A percentile compares a stretch with the other conserved stretches of the same genome.
phyloP scores from a whole-genome alignment of 1,139 yeast species.

The Protomyces macrosporus region DNA sequence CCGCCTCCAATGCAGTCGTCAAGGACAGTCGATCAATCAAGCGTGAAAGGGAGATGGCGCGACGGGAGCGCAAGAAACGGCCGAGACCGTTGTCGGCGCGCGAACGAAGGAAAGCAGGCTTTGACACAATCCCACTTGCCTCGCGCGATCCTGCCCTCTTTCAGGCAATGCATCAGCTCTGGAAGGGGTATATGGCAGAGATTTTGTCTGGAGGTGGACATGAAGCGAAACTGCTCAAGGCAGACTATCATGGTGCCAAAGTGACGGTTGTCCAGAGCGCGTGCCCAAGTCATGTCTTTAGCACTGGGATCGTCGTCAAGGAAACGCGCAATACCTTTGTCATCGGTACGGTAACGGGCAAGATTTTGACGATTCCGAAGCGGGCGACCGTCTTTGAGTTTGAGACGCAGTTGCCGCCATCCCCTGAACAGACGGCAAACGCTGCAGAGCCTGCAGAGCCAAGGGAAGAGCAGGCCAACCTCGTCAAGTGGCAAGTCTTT shows the following conservation, averaged over 20 bases:
- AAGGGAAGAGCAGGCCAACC: conserved; percentile 29
- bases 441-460: not conserved
- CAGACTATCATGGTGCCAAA: conserved; percentile 78
- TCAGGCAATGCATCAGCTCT: conserved; percentile 49
- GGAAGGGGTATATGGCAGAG: conserved; percentile 58
- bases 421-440: not conserved
- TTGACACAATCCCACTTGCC: conserved; percentile 34
- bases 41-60: conserved; percentile 2
- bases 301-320: conserved; percentile 75
- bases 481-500: conserved; percentile 57
- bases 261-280: conserved; percentile 56
- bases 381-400: conserved; percentile 32
- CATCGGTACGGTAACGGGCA: conserved; percentile 42
- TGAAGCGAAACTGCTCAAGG: conserved; percentile 40
- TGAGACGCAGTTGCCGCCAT: conserved; percentile 32
- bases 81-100: conserved; percentile 23
- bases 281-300: conserved; percentile 58
- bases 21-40: conserved; percentile 6
- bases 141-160: conserved; percentile 55
- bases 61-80: conserved; percentile 8
- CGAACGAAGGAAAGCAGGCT: conserved; percentile 6
- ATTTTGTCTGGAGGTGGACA: conserved; percentile 40
- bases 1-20: not conserved
- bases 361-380: conserved; percentile 25
- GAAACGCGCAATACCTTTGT: conserved; percentile 77